phyloP scores from a whole-genome alignment of 2,329 filamentous ascomycete genomes.

The Nemania sp. region DNA sequence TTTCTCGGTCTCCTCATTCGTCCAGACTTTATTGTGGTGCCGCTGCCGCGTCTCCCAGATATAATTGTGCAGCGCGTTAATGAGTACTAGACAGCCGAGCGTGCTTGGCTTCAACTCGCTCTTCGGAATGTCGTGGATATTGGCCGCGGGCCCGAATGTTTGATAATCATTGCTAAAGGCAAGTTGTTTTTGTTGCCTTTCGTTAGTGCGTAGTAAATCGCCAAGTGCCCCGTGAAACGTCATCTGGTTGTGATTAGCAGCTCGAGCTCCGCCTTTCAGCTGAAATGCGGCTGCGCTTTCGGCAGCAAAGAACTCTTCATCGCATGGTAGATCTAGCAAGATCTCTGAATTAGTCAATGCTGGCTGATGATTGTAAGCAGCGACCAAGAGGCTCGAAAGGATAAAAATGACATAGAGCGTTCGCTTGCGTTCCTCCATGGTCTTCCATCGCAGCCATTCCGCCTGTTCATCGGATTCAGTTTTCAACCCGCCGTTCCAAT shows the following conservation, averaged over 20 bases:
- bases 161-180: constrained; percentile 46
- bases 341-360: constrained; percentile 94
- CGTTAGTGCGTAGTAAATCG: constrained; percentile 77
- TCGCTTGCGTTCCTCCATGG: constrained; percentile 85
- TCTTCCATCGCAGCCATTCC: constrained; percentile 92
- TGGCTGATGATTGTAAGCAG: constrained; percentile 90
- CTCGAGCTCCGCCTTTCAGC: constrained; percentile 71
- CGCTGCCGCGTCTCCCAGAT: constrained; percentile 96
- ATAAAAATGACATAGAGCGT: constrained; percentile 91
- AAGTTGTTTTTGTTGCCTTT: constrained; percentile 62
- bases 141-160: constrained; percentile 50
- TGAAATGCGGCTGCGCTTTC: constrained; percentile 83
- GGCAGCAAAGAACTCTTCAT: constrained; percentile 87
- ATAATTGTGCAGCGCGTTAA: constrained; percentile 95
- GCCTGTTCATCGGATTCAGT: constrained; percentile 60
- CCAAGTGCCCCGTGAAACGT: constrained; percentile 83
- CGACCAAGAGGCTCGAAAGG: constrained; percentile 86
- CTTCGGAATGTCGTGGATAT: constrained; percentile 54
- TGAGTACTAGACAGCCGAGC: constrained; percentile 87
- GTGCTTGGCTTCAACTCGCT: constrained; percentile 80
- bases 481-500: constrained; percentile 48
- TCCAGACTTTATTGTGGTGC: constrained; percentile 88
- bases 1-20: constrained; percentile 86
- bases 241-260: constrained; percentile 69
- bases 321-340: constrained; percentile 83